Evolutionary conservation across 148 eudicot genomes (phyloP), one percentile per base, ranked within the genome.

Genomic region (Rhododendron ovatum): DNA sequence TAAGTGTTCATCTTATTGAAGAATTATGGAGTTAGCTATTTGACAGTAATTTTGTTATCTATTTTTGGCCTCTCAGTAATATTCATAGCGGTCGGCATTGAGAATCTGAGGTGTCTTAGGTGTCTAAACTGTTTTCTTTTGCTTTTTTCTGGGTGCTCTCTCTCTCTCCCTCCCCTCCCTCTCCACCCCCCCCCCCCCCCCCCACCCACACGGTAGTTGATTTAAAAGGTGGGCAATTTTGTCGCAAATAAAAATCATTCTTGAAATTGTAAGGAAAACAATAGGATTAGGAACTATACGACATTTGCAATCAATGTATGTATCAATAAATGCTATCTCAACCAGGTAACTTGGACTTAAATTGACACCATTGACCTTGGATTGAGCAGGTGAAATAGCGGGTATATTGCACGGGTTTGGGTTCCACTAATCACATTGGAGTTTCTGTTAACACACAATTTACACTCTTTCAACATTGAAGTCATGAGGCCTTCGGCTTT

Each of bases 401-500:
- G 39, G 76, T 71, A 14, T 13, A 51, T 51, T 3, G 61, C 61
- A 0, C 43, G 10, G 77, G 5, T 33, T 75, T 7, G 24, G 9
- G 55, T n/a, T 17, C 26, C 39, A 17, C 9, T 18, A 26, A 84
- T 84, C 47, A 48, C 33, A 28, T 50, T 74, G 80, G 24, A 71
- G 20, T 73, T 51, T 75, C 45, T 18, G 80, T 37, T 33, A n/a
- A 26, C 20, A 51, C 53, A 71, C 28, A 22, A 57, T 43, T 30
- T 74, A 28, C 48, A 13, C 24, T 15, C 6, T 37, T 45, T 83
- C 18, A 45, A 63, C 37, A 43, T 47, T n/a, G 20, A 81, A 65
- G 83, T 90, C 74, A 89, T 51, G 85, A 67, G 67, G 87, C 86
- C 87, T 94, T 95, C 8, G 88, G 82, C 77, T 91, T 93, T 48